A percentile compares a stretch with the other conserved stretches of the same genome.
phyloP scores from a whole-genome alignment of 2,329 filamentous ascomycete genomes.

The Fusarium anguioides region DNA sequence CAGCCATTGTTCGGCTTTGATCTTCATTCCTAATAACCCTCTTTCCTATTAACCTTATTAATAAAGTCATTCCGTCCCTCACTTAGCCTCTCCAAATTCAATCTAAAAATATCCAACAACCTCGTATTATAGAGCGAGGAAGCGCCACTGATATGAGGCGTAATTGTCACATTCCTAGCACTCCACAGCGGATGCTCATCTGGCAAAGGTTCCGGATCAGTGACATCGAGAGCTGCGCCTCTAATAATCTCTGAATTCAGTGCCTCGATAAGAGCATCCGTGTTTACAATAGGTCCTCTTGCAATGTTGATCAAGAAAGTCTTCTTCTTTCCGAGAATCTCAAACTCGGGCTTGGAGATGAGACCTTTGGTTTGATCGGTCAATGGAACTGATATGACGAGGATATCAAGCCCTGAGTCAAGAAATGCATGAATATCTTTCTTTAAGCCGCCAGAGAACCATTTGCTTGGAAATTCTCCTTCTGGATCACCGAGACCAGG shows the following conservation, averaged over 20 bases:
- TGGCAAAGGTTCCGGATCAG: conserved; percentile 82
- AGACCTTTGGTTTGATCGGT: conserved; percentile 61
- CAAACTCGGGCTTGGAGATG: conserved; percentile 63
- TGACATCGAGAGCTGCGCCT: conserved; percentile 81
- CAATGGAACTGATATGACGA: conserved; percentile 64
- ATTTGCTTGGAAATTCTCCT: conserved; percentile 60
- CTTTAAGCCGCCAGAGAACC: conserved; percentile 60
- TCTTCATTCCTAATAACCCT: conserved; percentile 44
- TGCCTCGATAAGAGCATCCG: conserved; percentile 69
- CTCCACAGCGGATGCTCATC: conserved; percentile 75
- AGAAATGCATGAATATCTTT: conserved; percentile 63
- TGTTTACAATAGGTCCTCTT: conserved; percentile 64
- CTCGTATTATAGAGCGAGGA: conserved; percentile 56
- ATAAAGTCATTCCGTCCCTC: conserved; percentile 52
- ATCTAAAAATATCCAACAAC: conserved; percentile 55
- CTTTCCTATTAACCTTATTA: conserved; percentile 54
- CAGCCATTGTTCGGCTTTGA: neutral
- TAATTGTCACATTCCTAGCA: conserved; percentile 74
- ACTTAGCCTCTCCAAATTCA: conserved; percentile 55
- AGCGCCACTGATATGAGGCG: conserved; percentile 60
- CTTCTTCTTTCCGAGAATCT: conserved; percentile 56
- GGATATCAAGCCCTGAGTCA: conserved; percentile 61
- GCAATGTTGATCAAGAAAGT: conserved; percentile 79
- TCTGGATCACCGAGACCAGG: conserved; percentile 70
- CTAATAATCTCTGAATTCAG: conserved; percentile 59